Evolutionary conservation across 2,329 filamentous ascomycete species (phyloP).

Genomic region (Seiridium unicorne): DNA sequence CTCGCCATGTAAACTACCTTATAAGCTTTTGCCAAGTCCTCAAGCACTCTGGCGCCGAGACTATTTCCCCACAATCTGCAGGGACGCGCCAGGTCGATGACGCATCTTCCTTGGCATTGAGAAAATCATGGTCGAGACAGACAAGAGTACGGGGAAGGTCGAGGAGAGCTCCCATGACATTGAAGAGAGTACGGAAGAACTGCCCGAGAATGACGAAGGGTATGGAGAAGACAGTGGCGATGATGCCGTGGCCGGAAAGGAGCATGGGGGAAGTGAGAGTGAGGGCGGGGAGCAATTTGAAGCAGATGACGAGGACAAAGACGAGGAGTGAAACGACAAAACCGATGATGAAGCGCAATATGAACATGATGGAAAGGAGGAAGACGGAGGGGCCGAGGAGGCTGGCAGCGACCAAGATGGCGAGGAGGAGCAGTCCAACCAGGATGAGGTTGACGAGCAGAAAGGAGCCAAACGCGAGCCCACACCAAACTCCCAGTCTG

Average conservation of each 20-base stretch:
- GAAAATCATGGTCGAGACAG: not conserved
- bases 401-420: not conserved
- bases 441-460: slow-evolving; percentile 1
- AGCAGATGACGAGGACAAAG: too few relatives aligned
- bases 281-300: too few relatives aligned
- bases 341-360: too few relatives aligned
- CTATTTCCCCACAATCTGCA: not conserved
- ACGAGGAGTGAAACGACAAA: too few relatives aligned
- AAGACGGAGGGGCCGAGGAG: not conserved
- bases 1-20: not conserved
- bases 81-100: not conserved
- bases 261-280: too few relatives aligned
- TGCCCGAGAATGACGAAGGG: not conserved
- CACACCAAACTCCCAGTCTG: not conserved
- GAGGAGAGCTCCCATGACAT: not conserved
- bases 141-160: not conserved
- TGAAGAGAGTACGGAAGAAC: not conserved
- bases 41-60: not conserved
- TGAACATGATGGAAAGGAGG: not conserved
- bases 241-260: not conserved
- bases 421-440: not conserved
- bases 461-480: not conserved
- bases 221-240: not conserved
- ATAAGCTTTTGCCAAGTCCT: not conserved
- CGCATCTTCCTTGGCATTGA: not conserved